Percentiles rank a stretch among this genome's conserved stretches.
Evolutionary conservation across 257 asterid genomes (phyloP).

Genomic region (Solanum pennellii): DNA sequence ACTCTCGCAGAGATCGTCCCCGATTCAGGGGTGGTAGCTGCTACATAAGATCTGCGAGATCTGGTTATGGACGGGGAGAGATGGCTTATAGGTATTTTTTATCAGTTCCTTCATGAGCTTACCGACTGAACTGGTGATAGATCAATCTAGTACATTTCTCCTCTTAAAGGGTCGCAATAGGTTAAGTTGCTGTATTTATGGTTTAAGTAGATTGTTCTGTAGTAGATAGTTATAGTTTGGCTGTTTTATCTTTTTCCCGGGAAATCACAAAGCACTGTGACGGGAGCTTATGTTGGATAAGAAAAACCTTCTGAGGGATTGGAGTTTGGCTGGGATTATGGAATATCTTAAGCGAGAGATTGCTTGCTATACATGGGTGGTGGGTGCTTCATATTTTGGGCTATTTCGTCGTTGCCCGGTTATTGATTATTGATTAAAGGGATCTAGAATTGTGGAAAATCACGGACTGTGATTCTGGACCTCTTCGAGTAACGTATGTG

Average conservation of each 20-base stretch:
- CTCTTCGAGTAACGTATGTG: background rate
- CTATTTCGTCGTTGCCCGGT: background rate
- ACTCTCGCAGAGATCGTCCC: constrained; percentile 60
- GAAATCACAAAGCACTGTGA: background rate
- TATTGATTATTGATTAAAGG: background rate
- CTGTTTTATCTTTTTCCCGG: background rate
- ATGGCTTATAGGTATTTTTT: constrained; percentile 7
- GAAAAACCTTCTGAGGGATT: background rate
- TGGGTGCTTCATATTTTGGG: background rate
- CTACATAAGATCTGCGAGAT: constrained; percentile 28
- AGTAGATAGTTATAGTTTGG: background rate
- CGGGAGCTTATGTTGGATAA: background rate
- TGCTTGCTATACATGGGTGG: background rate
- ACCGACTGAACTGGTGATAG: constrained; percentile 10
- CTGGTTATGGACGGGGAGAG: constrained; percentile 26
- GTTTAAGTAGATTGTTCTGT: constrained; percentile 1
- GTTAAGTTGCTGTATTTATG: constrained; percentile 6
- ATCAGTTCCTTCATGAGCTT: constrained; percentile 3
- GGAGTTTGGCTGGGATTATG: background rate
- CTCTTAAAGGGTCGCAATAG: constrained; percentile 1
- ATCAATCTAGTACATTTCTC: constrained; percentile 21
- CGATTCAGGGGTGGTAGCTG: constrained; percentile 57
- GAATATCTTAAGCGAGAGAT: background rate
- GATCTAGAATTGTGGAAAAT: background rate
- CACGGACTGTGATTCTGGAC: background rate